These are phyloP conservation scores for Calonectria henricotiae DNA, from an alignment of 2,329 filamentous ascomycete species.

Conservation along the genomic window DNA sequence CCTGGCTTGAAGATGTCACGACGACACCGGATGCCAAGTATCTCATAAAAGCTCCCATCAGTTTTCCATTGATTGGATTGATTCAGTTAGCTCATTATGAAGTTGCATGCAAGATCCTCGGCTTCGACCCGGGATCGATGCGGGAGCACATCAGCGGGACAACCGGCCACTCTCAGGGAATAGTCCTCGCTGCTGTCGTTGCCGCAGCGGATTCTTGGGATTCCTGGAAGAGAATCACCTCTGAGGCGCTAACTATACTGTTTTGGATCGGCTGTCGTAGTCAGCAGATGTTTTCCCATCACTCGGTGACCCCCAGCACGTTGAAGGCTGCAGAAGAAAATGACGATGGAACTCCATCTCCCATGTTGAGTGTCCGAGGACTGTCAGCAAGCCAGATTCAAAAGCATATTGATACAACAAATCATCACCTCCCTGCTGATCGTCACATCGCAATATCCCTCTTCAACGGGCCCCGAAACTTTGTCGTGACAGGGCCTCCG, in stretches of 20 bases:
- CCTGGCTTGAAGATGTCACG: conserved; percentile 1
- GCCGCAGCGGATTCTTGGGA: not conserved
- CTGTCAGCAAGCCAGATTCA: conserved; percentile 1
- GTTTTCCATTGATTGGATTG: conserved; percentile 1
- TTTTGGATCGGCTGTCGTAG: not conserved
- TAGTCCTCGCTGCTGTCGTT: not conserved
- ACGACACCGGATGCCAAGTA: not conserved
- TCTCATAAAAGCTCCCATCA: not conserved
- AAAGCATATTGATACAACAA: not conserved
- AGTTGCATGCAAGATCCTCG: not conserved
- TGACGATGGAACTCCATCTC: not conserved
- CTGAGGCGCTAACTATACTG: not conserved
- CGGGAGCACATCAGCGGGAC: not conserved
- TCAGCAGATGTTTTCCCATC: not conserved
- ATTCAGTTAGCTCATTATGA: not conserved
- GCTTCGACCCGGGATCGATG: not conserved
- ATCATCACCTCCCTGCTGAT: not conserved
- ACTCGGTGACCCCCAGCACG: not conserved
- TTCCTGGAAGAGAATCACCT: not conserved
- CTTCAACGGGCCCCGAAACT: not conserved
- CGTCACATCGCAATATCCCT: not conserved
- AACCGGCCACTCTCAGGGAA: not conserved
- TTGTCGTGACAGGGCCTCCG: not conserved
- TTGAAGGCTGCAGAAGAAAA: not conserved
- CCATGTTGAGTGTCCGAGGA: not conserved